A percentile compares a stretch with the other conserved stretches of the same genome.
phyloP scores from a whole-genome alignment of 441 rosid species.

The Erodium moschatum region DNA sequence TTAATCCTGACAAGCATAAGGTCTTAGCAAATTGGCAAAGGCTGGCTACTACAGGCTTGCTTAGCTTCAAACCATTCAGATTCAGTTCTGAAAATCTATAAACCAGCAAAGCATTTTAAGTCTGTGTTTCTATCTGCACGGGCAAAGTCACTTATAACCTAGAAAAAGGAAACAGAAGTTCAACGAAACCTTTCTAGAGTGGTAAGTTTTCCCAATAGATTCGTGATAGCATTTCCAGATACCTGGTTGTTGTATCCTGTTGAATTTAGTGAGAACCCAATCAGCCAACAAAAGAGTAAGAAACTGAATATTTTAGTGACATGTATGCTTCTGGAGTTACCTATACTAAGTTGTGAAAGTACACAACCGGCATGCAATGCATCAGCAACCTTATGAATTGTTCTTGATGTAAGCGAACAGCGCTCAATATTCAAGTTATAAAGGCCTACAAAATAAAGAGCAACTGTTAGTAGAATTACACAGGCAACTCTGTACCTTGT shows the following conservation, averaged over 20 bases:
- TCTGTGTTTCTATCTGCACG: not conserved
- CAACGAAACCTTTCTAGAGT: slow-evolving; percentile 49
- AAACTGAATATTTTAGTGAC: slow-evolving; percentile 12
- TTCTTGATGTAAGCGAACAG: slow-evolving; percentile 85
- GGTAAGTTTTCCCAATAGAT: slow-evolving; percentile 57
- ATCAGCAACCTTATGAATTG: slow-evolving; percentile 72
- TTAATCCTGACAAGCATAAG: slow-evolving; percentile 56
- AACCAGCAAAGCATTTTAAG: slow-evolving; percentile 14
- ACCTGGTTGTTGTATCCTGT: slow-evolving; percentile 67
- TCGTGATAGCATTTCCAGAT: slow-evolving; percentile 55
- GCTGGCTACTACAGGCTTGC: slow-evolving; percentile 49
- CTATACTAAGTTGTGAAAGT: slow-evolving; percentile 73
- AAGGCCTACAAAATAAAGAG: slow-evolving; percentile 45
- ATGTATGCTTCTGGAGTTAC: slow-evolving; percentile 29
- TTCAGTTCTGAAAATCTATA: slow-evolving; percentile 73
- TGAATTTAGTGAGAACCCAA: slow-evolving; percentile 12
- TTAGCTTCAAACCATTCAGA: slow-evolving; percentile 69
- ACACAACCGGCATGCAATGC: slow-evolving; percentile 50
- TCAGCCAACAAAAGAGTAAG: slow-evolving; percentile 16
- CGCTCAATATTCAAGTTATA: slow-evolving; percentile 72
- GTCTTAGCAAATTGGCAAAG: slow-evolving; percentile 62
- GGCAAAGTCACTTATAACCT: not conserved
- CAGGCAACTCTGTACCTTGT: not conserved
- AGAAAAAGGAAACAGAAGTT: slow-evolving; percentile 9
- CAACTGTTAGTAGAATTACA: slow-evolving; percentile 8